Evolutionary conservation across 2,329 filamentous ascomycete species (phyloP).

Genomic region (Colletotrichum musae): DNA sequence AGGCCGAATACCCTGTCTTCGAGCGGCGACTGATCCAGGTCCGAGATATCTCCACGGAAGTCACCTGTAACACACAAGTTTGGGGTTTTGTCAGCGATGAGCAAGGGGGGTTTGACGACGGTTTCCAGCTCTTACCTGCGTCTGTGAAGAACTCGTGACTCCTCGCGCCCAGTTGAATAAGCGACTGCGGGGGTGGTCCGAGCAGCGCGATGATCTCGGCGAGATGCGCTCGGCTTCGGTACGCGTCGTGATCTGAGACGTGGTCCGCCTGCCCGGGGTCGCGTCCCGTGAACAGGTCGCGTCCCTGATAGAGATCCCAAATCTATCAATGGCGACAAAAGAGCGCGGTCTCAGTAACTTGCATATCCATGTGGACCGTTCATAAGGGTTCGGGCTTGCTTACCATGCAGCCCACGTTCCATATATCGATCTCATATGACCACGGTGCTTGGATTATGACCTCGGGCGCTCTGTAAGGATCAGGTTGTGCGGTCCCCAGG

Average conservation of each 20-base stretch:
- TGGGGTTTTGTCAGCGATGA: background rate
- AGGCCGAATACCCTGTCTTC: slow-evolving; percentile 55
- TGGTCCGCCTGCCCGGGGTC: slow-evolving; percentile 50
- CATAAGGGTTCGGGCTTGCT: too few species aligned
- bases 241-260: slow-evolving; percentile 39
- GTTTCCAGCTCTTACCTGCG: slow-evolving; percentile 46
- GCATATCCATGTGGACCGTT: too few species aligned
- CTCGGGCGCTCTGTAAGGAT: slow-evolving; percentile 59
- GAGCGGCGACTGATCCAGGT: slow-evolving; percentile 48
- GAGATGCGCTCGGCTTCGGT: slow-evolving; percentile 61
- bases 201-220: slow-evolving; percentile 64
- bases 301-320: slow-evolving; percentile 65
- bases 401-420: slow-evolving; percentile 53
- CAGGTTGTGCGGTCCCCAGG: slow-evolving; percentile 55
- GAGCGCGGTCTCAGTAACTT: too few species aligned
- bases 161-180: slow-evolving; percentile 51
- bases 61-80: slow-evolving; percentile 45
- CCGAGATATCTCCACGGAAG: slow-evolving; percentile 43
- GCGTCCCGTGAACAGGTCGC: slow-evolving; percentile 57
- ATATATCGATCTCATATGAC: slow-evolving; percentile 65
- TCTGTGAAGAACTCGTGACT: slow-evolving; percentile 56
- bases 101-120: too few species aligned
- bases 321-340: slow-evolving; percentile 49
- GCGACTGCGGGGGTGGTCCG: slow-evolving; percentile 55
- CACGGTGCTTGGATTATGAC: slow-evolving; percentile 63